Conservation (phyloP, 306 rosid species). For the Pachyrhizus erosus region DNA sequence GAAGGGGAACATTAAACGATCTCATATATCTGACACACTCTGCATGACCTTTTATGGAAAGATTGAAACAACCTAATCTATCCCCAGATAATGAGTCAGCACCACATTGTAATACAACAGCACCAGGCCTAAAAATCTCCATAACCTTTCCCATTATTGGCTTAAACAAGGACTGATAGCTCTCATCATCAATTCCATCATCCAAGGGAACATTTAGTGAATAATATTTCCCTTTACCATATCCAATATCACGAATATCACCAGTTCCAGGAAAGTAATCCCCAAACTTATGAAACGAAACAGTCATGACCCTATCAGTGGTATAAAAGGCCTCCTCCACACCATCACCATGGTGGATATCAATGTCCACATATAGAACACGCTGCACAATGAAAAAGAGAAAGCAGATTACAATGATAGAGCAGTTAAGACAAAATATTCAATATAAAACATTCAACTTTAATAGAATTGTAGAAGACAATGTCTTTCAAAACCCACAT, state of each 20-base stretch:
- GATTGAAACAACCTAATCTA: conserved; percentile 62
- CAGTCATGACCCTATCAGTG: conserved; percentile 64
- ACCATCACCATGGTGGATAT: conserved; percentile 30
- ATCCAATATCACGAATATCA: conserved; percentile 54
- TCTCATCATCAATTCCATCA: conserved; percentile 62
- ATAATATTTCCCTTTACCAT: conserved; percentile 56
- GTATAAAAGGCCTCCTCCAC: conserved; percentile 45
- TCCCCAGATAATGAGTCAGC: conserved; percentile 63
- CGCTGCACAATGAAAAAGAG: conserved; percentile 49
- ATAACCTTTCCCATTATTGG: conserved; percentile 63
- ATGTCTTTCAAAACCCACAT: conserved; percentile 8
- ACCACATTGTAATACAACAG: conserved; percentile 62
- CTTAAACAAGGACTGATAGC: conserved; percentile 55
- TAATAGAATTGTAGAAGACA: background rate
- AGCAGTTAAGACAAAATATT: conserved; percentile 22
- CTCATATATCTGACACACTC: conserved; percentile 56
- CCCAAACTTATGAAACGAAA: conserved; percentile 61
- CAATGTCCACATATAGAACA: conserved; percentile 43
- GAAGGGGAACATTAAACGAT: conserved; percentile 60
- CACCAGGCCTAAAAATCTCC: conserved; percentile 60
- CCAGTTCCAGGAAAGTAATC: conserved; percentile 67
- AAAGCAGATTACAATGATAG: conserved; percentile 34
- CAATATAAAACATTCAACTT: background rate
- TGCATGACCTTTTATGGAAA: conserved; percentile 56
- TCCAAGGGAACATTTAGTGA: conserved; percentile 58